Evolutionary conservation across 192 early-diverging fungal species (phyloP).

Genomic region (Coemansia sp.): DNA sequence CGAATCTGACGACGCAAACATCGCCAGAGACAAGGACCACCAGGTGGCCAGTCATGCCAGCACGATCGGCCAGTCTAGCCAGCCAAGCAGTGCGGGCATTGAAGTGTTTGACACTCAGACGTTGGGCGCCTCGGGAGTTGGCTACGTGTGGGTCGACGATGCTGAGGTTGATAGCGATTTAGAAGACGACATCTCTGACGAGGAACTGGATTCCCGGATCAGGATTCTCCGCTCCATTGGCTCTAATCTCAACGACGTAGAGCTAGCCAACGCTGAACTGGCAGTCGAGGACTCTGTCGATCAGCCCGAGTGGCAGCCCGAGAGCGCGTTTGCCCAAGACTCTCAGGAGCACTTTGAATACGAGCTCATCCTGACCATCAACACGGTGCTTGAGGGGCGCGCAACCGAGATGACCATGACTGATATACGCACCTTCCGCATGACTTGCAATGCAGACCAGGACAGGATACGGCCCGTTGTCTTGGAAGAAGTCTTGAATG

Average conservation of each 20-base stretch:
- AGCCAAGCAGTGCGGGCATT: background rate
- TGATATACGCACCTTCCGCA: slow-evolving; percentile 86
- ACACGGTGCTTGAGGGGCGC: slow-evolving; percentile 83
- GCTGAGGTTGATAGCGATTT: slow-evolving; percentile 64
- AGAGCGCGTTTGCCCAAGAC: slow-evolving; percentile 48
- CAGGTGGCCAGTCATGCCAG: background rate
- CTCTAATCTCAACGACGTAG: slow-evolving; percentile 25
- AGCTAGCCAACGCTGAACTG: slow-evolving; percentile 24
- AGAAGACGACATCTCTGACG: slow-evolving; percentile 46
- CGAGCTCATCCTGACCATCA: slow-evolving; percentile 74
- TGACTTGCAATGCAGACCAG: slow-evolving; percentile 84
- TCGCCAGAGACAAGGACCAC: background rate
- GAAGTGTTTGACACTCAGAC: slow-evolving; percentile 42
- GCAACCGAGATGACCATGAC: slow-evolving; percentile 72
- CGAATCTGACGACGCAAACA: slow-evolving; percentile 20
- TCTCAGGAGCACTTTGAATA: slow-evolving; percentile 70
- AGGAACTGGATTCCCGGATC: slow-evolving; percentile 8
- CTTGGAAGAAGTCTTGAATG: slow-evolving; percentile 70
- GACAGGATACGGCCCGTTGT: slow-evolving; percentile 77
- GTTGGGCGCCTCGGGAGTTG: slow-evolving; percentile 64
- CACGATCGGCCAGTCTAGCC: background rate
- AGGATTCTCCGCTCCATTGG: slow-evolving; percentile 37
- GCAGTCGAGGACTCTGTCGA: slow-evolving; percentile 15
- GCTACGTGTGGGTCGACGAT: slow-evolving; percentile 62
- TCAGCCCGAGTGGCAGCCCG: slow-evolving; percentile 44